Evolutionary conservation across 257 asterid genomes (phyloP), one percentile per base, ranked within the genome.

Genomic region (Lycium barbarum): DNA sequence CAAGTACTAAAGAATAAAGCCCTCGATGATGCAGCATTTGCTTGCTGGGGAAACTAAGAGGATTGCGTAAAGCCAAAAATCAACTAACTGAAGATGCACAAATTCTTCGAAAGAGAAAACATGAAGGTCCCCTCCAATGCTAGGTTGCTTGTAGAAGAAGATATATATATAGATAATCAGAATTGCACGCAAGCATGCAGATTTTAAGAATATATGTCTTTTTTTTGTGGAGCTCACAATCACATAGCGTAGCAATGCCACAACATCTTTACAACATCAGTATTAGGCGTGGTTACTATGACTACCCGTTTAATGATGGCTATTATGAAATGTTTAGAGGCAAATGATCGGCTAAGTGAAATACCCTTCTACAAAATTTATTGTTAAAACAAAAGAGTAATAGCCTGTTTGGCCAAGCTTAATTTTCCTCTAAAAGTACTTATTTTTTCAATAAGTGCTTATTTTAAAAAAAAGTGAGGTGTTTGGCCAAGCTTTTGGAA

Each of bases 31-130:
- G 14, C 12, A 8, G 22, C 43, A 67, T 3, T 79, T 84, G 87
- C 68, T 84, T 79, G 84, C 10, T 3, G 20, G 35, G 20, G 67
- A 79, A 84, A 79, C 80, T 12, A 80, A n/a, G 22, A 2, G 72
- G 55, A 79, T 84, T 63, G 84, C 87, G 87, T 84, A 79, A 84
- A 84, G 87, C 10, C 22, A 38, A 2, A 45, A 78, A 78, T 1
- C 43, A n/a, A 73, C 15, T 11, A 57, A 11, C 38, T 72, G 15
- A 51, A 79, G 84, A 65, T 79, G 53, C 87, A 55, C 36, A 84
- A 66, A 47, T 78, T 67, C 45, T 45, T 33, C 38, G 54, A 84
- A 84, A 84, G 87, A 53, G 87, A 20, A 65, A 80, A 79, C 84
- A 63, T 79, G 12, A 83, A 49, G 73, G 54, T 15, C 53, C 22